Conservation (phyloP, 106 monocot genomes). For the Dendrobium huoshanense region DNA sequence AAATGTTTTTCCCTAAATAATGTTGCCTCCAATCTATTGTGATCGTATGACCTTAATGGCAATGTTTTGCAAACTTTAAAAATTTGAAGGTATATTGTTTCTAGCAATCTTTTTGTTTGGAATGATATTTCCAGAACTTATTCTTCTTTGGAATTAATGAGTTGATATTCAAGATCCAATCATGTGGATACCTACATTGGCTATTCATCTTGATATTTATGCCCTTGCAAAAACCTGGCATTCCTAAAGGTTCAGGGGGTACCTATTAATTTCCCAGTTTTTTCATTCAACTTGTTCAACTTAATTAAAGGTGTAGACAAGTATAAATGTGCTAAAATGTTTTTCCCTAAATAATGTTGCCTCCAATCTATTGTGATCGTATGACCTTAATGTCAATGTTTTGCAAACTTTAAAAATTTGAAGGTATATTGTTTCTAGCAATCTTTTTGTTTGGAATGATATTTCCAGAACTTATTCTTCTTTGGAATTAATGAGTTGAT, state of each 20-base stretch:
- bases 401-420: background rate
- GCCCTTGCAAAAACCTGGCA: no score
- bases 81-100: background rate
- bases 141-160: background rate
- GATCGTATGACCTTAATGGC: background rate
- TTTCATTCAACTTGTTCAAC: no score
- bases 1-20: no score
- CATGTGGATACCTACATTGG: conserved; percentile 89
- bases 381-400: background rate
- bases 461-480: background rate
- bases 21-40: background rate
- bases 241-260: no score
- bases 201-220: conserved; percentile 46
- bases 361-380: background rate
- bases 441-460: background rate
- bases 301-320: no score
- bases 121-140: background rate
- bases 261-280: no score
- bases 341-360: conserved; percentile 13
- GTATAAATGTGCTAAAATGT: no score
- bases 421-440: background rate
- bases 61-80: conserved; percentile 1
- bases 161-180: conserved; percentile 58
- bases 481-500: background rate
- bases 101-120: background rate